Evolutionary conservation across 2,329 filamentous ascomycete genomes (phyloP).

Genomic region (Gnomoniopsis smithogilvyi): DNA sequence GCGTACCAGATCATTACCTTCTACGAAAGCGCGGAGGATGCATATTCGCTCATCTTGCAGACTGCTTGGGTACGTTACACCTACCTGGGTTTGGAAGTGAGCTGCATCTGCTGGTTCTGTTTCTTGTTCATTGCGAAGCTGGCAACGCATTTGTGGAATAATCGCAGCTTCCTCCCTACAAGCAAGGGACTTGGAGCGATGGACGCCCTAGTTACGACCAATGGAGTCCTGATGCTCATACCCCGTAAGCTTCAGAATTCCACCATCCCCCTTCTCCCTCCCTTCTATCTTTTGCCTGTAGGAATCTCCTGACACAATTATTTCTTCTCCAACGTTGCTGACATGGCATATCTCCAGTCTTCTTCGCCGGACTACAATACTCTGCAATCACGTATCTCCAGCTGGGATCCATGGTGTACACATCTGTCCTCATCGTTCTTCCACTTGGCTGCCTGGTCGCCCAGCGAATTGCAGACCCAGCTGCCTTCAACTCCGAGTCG

Average conservation of each 20-base stretch:
- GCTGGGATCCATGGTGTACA: conserved; percentile 45
- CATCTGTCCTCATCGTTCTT: conserved; percentile 48
- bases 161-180: conserved; percentile 43
- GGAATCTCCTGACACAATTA: background rate
- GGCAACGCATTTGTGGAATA: conserved; percentile 43
- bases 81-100: conserved; percentile 29
- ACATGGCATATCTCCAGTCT: conserved; percentile 31
- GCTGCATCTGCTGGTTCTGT: conserved; percentile 46
- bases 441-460: conserved; percentile 51
- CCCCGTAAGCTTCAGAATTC: conserved; percentile 41
- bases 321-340: background rate
- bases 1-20: conserved; percentile 34
- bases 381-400: conserved; percentile 42
- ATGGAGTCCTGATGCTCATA: conserved; percentile 53
- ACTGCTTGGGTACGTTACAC: conserved; percentile 36
- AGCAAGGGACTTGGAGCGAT: conserved; percentile 43
- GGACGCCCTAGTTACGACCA: conserved; percentile 54
- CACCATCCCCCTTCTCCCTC: background rate
- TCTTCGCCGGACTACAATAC: conserved; percentile 49
- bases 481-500: conserved; percentile 21
- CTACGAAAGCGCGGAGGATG: conserved; percentile 18
- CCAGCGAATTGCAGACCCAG: conserved; percentile 37
- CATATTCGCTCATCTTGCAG: background rate
- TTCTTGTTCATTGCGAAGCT: conserved; percentile 53
- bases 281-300: background rate